phyloP scores from a whole-genome alignment of 2,329 filamentous ascomycete genomes.

The Hirsutella thompsonii region DNA sequence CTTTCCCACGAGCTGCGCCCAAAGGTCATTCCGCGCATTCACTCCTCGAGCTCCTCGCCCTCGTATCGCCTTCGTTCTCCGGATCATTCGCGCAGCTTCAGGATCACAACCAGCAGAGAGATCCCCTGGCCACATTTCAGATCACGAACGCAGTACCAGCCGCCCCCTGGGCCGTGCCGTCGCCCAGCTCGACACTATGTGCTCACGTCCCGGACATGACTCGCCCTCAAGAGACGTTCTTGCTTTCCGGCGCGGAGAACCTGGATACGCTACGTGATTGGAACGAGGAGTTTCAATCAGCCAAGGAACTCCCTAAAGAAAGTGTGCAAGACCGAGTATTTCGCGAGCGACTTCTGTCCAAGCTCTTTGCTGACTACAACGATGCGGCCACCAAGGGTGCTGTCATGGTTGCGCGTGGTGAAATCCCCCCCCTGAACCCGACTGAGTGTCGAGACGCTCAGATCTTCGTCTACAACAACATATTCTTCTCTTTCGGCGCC shows the following conservation, averaged over 20 bases:
- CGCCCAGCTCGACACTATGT: constrained; percentile 48
- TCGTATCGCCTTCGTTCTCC: constrained; percentile 74
- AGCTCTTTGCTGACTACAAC: constrained; percentile 95
- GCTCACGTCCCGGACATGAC: constrained; percentile 74
- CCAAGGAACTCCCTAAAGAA: constrained; percentile 84
- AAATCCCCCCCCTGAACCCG: constrained; percentile 87
- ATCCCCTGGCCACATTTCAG: constrained; percentile 85
- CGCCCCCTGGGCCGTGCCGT: constrained; percentile 80
- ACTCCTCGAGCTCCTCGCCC: constrained; percentile 63
- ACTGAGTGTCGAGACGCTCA: constrained; percentile 88
- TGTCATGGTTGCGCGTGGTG: constrained; percentile 80
- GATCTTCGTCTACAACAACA: constrained; percentile 99
- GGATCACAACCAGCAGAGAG: constrained; percentile 71
- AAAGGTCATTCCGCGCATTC: constrained; percentile 78
- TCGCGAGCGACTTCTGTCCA: constrained; percentile 83
- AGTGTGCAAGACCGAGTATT: constrained; percentile 93
- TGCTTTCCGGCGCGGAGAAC: constrained; percentile 84
- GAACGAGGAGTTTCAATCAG: constrained; percentile 99
- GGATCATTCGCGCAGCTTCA: constrained; percentile 66
- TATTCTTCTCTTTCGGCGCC: constrained; percentile 97
- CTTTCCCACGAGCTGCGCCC: constrained; percentile 63
- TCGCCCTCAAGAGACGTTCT: constrained; percentile 81
- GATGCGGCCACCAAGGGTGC: constrained; percentile 89
- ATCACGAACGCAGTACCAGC: constrained; percentile 90
- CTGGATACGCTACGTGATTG: constrained; percentile 91